Base-by-base conservation (phyloP, 352 stramenopile species). In the Pythium scleroteichum region DNA sequence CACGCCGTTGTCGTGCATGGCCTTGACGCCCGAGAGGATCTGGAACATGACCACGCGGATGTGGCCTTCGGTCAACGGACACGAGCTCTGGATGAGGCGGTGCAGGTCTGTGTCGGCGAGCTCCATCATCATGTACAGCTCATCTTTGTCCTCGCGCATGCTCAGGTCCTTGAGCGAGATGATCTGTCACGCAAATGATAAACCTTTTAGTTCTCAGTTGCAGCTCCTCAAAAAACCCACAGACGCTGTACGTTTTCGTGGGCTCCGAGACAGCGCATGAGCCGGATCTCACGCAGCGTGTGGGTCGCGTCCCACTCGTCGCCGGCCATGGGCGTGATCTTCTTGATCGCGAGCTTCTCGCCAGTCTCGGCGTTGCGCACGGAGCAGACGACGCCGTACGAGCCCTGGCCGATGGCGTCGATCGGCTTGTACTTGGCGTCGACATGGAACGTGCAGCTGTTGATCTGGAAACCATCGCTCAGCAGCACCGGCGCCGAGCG, bases 91-190 rank as follows among this genome's bases (percentile, higher is more conserved):
- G 50, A 97, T 96, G 24, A 97, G 76, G 1, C 86, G 78, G 46
- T 96, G 90, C 38, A 98, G 77, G 66, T 98, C 94, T 17, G 87
- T 98, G 69, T 98, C 94, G 4, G 95, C 87, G 23, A 98, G 77
- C 66, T 98, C 91, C 94, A 98, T 98, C 69, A 97, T 95, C 75
- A 98, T 97, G 71, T 98, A 98, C 27, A 98, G 75, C 73, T 97
- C 94, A 66, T 98, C 92, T 53, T 97, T 92, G 42, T 87, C 74
- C 51, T 97, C 87, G 59, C 92, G 96, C 70, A 96, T 91, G 61
- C 84, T 92, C 65, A 96, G 69, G 63, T 96, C 87, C 57, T 94
- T 92, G 39, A 96, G 69, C 17, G 81, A 90, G 59, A 97, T 94
- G 68, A 98, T 92, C 82, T 94, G 59, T 1, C 61, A 9, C 16